Conservation (phyloP, 2,329 filamentous ascomycete genomes). For the Ceratocystis variospora region DNA sequence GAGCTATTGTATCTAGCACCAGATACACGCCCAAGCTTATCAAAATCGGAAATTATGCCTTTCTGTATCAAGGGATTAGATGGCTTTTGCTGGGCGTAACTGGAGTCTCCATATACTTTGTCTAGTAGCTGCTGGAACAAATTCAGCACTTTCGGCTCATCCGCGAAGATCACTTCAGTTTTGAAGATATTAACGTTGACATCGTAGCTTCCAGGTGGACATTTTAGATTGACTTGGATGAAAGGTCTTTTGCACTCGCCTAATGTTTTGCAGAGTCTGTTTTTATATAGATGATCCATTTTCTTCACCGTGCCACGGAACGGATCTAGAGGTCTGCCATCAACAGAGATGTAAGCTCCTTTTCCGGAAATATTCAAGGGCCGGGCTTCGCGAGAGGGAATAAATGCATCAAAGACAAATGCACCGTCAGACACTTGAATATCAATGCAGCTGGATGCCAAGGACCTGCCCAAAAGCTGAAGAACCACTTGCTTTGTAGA, state of each 20-base stretch:
- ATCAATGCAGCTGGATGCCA: slow-evolving; percentile 41
- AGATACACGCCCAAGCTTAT: background rate
- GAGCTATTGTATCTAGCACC: background rate
- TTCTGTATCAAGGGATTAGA: background rate
- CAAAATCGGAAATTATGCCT: background rate
- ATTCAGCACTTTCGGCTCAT: slow-evolving; percentile 35
- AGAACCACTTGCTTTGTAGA: slow-evolving; percentile 42
- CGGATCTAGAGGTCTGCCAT: slow-evolving; percentile 49
- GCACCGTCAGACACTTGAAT: slow-evolving; percentile 24
- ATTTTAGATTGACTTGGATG: slow-evolving; percentile 48
- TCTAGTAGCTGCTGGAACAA: slow-evolving; percentile 35
- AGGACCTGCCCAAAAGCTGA: slow-evolving; percentile 47
- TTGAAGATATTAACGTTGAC: slow-evolving; percentile 59
- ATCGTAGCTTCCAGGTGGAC: slow-evolving; percentile 51
- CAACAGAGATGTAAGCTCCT: slow-evolving; percentile 52
- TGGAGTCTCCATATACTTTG: slow-evolving; percentile 27
- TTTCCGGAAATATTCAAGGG: slow-evolving; percentile 30
- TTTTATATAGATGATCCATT: slow-evolving; percentile 40
- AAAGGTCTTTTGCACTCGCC: slow-evolving; percentile 40
- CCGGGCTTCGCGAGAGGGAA: slow-evolving; percentile 40
- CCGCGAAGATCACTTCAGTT: slow-evolving; percentile 54
- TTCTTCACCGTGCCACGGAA: slow-evolving; percentile 45
- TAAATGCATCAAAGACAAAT: slow-evolving; percentile 40
- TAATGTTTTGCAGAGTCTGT: slow-evolving; percentile 30
- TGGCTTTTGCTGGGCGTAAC: background rate